A percentile compares a stretch with the other conserved stretches of the same genome.
phyloP scores from a whole-genome alignment of 768 basidiomycete genomes.

The Plicaturopsis crispa region DNA sequence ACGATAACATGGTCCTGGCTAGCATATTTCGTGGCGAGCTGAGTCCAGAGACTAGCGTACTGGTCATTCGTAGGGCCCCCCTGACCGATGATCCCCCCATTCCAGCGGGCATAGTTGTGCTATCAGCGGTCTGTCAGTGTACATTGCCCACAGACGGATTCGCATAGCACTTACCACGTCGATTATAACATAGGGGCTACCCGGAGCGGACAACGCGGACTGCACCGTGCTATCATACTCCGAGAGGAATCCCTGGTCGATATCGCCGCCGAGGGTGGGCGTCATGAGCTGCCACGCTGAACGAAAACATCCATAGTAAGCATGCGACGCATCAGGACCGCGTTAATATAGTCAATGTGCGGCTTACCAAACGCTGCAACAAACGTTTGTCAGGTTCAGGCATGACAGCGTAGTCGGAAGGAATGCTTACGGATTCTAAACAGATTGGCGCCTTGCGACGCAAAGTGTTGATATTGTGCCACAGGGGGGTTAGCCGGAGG shows the following conservation, averaged over 20 bases:
- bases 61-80: constrained; percentile 49
- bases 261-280: constrained; percentile 37
- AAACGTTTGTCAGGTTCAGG: too few relatives aligned
- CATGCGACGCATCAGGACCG: constrained; percentile 3
- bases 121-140: too few relatives aligned
- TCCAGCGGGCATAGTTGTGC: constrained; percentile 58
- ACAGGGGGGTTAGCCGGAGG: constrained; percentile 28
- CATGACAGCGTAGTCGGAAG: constrained; percentile 6
- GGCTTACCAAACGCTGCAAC: constrained; percentile 22
- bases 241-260: constrained; percentile 36
- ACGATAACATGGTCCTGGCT: background rate
- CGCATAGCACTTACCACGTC: constrained; percentile 29
- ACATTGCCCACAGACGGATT: too few relatives aligned
- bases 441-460: constrained; percentile 37
- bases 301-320: too few relatives aligned
- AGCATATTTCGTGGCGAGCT: constrained; percentile 41
- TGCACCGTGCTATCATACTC: constrained; percentile 43
- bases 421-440: constrained; percentile 37
- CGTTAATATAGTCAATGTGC: constrained; percentile 7
- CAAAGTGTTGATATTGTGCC: constrained; percentile 41
- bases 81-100: constrained; percentile 54
- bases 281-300: constrained; percentile 47
- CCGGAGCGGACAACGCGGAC: constrained; percentile 31
- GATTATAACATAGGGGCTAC: constrained; percentile 38
- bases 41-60: constrained; percentile 46